Evolutionary conservation across 2,329 filamentous ascomycete genomes (phyloP).

Genomic region (Aspergillus ruber): DNA sequence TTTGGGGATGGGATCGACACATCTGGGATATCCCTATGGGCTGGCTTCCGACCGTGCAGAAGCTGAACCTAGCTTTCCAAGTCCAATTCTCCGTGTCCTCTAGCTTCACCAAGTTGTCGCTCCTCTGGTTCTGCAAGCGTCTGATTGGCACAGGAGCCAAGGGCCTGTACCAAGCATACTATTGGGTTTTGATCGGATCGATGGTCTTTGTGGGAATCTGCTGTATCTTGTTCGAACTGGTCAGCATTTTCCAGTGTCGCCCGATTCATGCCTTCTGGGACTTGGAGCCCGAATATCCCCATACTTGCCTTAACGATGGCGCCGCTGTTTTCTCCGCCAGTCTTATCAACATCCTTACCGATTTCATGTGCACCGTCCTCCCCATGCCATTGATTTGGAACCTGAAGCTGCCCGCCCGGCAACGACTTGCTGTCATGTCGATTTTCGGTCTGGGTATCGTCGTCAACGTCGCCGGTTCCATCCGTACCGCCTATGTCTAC

Average conservation of each 20-base stretch:
- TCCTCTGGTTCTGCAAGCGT: conserved; percentile 32
- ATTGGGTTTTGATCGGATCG: conserved; percentile 15
- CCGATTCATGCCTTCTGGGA: conserved; percentile 31
- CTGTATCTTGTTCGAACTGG: conserved; percentile 24
- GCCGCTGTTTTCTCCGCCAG: conserved; percentile 28
- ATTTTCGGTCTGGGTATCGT: conserved; percentile 34
- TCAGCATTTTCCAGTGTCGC: conserved; percentile 35
- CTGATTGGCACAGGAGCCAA: conserved; percentile 24
- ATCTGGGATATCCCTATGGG: conserved; percentile 34
- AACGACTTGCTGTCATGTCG: conserved; percentile 31
- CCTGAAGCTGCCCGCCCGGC: conserved; percentile 28
- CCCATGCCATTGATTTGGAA: conserved; percentile 38
- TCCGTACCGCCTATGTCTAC: conserved; percentile 31
- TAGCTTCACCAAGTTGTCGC: conserved; percentile 32
- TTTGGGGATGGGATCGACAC: conserved; percentile 34
- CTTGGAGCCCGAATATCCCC: conserved; percentile 16
- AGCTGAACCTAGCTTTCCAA: conserved; percentile 32
- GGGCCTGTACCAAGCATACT: conserved; percentile 20
- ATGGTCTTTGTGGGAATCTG: conserved; percentile 28
- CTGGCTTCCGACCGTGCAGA: conserved; percentile 24
- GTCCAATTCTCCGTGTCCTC: conserved; percentile 31
- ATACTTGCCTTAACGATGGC: conserved; percentile 24
- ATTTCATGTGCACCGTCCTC: conserved; percentile 28
- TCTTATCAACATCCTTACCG: conserved; percentile 33
- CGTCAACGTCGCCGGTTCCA: conserved; percentile 29